phyloP scores from a whole-genome alignment of 768 basidiomycete genomes.

The Pleurotus eryngii region DNA sequence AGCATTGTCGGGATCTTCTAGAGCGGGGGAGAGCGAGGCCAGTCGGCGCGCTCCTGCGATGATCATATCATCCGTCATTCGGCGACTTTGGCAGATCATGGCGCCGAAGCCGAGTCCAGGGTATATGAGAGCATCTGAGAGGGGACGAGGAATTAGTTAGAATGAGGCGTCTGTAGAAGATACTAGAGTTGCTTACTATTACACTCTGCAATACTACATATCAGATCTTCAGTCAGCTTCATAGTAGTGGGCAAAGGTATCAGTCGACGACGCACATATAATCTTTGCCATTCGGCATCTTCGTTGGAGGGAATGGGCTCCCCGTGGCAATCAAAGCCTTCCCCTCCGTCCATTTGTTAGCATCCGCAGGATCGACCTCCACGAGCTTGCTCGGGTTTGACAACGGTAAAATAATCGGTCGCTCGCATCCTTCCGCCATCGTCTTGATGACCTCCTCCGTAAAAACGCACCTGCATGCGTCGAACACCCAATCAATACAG shows the following conservation, averaged over 20 bases:
- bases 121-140: slow-evolving; percentile 70
- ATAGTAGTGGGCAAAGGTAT: background rate
- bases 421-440: slow-evolving; percentile 65
- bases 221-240: background rate
- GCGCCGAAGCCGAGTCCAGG: slow-evolving; percentile 84
- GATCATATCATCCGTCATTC: slow-evolving; percentile 81
- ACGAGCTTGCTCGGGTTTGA: slow-evolving; percentile 78
- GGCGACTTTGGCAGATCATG: slow-evolving; percentile 59
- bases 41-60: slow-evolving; percentile 75
- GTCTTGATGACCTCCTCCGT: slow-evolving; percentile 65
- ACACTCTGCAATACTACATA: slow-evolving; percentile 64
- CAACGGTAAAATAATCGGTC: slow-evolving; percentile 82
- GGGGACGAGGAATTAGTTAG: background rate
- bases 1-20: slow-evolving; percentile 64
- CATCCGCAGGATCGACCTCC: slow-evolving; percentile 70
- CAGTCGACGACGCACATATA: slow-evolving; percentile 46
- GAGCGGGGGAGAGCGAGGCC: slow-evolving; percentile 72
- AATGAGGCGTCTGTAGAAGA: background rate
- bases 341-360: slow-evolving; percentile 77
- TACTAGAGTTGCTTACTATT: slow-evolving; percentile 45
- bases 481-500: slow-evolving; percentile 82
- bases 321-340: slow-evolving; percentile 82
- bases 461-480: slow-evolving; percentile 79
- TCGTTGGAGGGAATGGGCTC: slow-evolving; percentile 75
- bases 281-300: slow-evolving; percentile 61